phyloP scores from a whole-genome alignment of 139 green algal species.

The Tetratostichococcus sp. region DNA sequence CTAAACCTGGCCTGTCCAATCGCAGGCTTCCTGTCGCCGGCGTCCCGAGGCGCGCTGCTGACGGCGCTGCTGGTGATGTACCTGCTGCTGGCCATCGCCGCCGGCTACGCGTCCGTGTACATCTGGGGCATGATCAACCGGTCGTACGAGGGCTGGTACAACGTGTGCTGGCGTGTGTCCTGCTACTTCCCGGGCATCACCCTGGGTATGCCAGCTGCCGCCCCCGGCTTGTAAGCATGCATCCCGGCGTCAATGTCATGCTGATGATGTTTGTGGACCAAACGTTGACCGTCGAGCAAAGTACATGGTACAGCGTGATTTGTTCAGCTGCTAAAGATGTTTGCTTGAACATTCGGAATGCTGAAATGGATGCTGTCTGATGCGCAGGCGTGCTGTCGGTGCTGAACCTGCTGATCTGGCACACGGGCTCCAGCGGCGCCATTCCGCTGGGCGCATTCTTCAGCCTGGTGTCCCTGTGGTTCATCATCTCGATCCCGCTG shows the following conservation, averaged over 20 bases:
- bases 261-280: too few relatives aligned
- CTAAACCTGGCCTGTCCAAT: too few relatives aligned
- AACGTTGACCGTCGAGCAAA: too few relatives aligned
- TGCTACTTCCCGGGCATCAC: slow-evolving; percentile 85
- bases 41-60: slow-evolving; percentile 81
- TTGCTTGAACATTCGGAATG: too few relatives aligned
- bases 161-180: slow-evolving; percentile 43
- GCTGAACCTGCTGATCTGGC: slow-evolving; percentile 79
- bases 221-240: too few relatives aligned
- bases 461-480: slow-evolving; percentile 83
- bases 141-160: slow-evolving; percentile 60
- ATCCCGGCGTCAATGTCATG: too few relatives aligned
- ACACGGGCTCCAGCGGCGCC: slow-evolving; percentile 73
- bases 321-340: too few relatives aligned
- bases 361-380: too few relatives aligned
- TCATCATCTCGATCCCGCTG: slow-evolving; percentile 81
- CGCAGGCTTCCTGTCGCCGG: slow-evolving; percentile 87
- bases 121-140: slow-evolving; percentile 83
- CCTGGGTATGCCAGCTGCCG: slow-evolving; percentile 39
- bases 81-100: slow-evolving; percentile 68
- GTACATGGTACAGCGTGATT: too few relatives aligned
- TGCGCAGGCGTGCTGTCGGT: slow-evolving; percentile 11
- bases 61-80: slow-evolving; percentile 80
- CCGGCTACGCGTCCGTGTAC: slow-evolving; percentile 66
- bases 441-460: slow-evolving; percentile 88